phyloP scores from a whole-genome alignment of 129 eudicot species.

The Rutidosis leptorrhynchoides region DNA sequence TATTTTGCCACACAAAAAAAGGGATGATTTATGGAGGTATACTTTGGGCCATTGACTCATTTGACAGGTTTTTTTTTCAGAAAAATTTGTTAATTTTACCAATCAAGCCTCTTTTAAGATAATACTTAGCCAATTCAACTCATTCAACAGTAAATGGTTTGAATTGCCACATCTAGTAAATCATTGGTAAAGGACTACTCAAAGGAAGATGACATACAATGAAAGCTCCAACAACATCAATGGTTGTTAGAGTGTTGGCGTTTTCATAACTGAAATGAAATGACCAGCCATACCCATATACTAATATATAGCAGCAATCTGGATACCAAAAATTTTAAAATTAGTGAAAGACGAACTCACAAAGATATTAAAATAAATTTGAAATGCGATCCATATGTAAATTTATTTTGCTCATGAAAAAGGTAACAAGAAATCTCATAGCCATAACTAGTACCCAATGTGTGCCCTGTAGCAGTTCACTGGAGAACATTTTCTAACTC shows the following conservation, averaged over 20 bases:
- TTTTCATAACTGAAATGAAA: slow-evolving; percentile 91
- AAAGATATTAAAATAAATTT: no score
- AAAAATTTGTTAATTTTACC: no score
- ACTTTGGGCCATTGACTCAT: not conserved
- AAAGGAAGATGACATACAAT: slow-evolving; percentile 44
- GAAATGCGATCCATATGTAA: no score
- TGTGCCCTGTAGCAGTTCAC: no score
- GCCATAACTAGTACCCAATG: no score
- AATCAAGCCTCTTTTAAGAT: not conserved
- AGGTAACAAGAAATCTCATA: no score
- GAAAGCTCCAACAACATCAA: slow-evolving; percentile 97
- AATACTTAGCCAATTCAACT: not conserved
- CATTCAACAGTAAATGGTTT: not conserved
- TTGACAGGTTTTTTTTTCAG: no score
- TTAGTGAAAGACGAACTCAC: not conserved
- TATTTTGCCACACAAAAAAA: no score
- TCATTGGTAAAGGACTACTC: not conserved
- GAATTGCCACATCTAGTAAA: not conserved
- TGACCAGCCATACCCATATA: slow-evolving; percentile 93
- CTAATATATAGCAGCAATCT: slow-evolving; percentile 85
- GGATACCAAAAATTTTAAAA: slow-evolving; percentile 4
- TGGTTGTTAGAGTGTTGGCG: slow-evolving; percentile 88
- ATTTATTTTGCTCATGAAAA: no score
- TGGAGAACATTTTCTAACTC: no score
- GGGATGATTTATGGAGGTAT: not conserved